Evolutionary conservation across 192 early-diverging fungal genomes (phyloP), one percentile per base, ranked within the genome.

Genomic region (Rhizoclosmatium globosum): DNA sequence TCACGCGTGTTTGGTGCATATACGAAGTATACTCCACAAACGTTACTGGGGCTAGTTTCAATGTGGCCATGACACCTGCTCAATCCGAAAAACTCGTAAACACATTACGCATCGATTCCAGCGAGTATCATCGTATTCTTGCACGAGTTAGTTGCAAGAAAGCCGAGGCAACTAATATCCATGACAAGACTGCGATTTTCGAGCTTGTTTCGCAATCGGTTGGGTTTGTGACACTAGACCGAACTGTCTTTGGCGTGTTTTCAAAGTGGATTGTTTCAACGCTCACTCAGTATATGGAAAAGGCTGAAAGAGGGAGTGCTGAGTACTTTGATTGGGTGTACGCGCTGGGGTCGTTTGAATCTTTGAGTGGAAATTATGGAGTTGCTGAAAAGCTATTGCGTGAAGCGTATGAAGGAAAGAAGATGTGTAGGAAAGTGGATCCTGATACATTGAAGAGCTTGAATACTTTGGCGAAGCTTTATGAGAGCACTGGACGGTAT

Each of bases 21-120:
- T 80, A 82, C 67, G 79, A 80, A 64, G 17, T 80, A 7, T 80
- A 80, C 65, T 62, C 79, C 7, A 31, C 77, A n/a, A 38, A 15
- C 11, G 11, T 43, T 9, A 80, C 78, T 6, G 48, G 48, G 11
- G 64, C 47, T n/a, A 59, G 15, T 6, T 80, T 80, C 76, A 4
- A 77, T 50, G 53, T 77, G 39, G 76, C 76, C 43, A 77, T 50
- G 43, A 4, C 13, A 19, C 44, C 47, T 7, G 4, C 41, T 3
- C 64, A 47, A 39, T 56, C 13, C 43, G 19, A 23, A 3, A 6
- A 68, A 7, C 68, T 77, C 53, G 7, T 69, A 31, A 3, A 68
- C 21, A 3, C 6, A 21, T 15, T 77, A 19, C 4, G 11, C 47
- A 46, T 39, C 48, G 19, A 65, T 41, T 3, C 38, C 9, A 4